Base-by-base conservation (phyloP, 371 early-diverging fungal genomes). In the Mortierella sp. region DNA sequence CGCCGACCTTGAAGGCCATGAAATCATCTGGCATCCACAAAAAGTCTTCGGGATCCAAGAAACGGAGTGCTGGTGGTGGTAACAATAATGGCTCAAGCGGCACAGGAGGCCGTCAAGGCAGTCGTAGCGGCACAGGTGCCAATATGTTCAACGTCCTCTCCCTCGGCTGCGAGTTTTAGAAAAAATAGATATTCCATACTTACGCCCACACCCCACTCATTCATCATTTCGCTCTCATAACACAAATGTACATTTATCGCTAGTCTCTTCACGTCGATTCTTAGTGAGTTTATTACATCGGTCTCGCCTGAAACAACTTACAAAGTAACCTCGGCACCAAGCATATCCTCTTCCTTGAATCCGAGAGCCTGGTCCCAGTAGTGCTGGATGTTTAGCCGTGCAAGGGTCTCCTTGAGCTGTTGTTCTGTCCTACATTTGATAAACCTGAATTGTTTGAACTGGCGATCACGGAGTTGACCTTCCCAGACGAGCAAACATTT, bases 401-500 rank as follows among this genome's bases (percentile, higher is more conserved):
- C 56, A 15, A 76, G 52, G 0, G 61, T 64, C 52, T 76, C 70
- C 55, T 76, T 76, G 28, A 76, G 56, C 32, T 69, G 60, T 11
- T 69, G 70, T 15, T 97, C 98, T 17, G 92, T 90, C 12, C 91
- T 87, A 64, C 93, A 92, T 11, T 82, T 80, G 62, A 87, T 81
- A 79, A 93, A 88, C 19, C 87, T 75, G 69, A 98, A 97, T 27
- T 84, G 84, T 49, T 87, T 84, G 79, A 97, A 98, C 49, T 85
- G 78, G 34, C 93, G 87, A 15, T 84, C 81, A 51, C 89, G 86
- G 30, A 94, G 86, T 56, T 92, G 86, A 17, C 99, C 99, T 70
- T 96, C 95, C 99, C 98, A 98, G 0, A 97, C 92, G 44, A 97
- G 62, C 26, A 83, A 79, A 76, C 99, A 99, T 52, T 85, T 84